Percentiles rank a stretch among this genome's conserved stretches.
phyloP scores from a whole-genome alignment of 2,329 filamentous ascomycete genomes.

The Dothideomycetes sp. region DNA sequence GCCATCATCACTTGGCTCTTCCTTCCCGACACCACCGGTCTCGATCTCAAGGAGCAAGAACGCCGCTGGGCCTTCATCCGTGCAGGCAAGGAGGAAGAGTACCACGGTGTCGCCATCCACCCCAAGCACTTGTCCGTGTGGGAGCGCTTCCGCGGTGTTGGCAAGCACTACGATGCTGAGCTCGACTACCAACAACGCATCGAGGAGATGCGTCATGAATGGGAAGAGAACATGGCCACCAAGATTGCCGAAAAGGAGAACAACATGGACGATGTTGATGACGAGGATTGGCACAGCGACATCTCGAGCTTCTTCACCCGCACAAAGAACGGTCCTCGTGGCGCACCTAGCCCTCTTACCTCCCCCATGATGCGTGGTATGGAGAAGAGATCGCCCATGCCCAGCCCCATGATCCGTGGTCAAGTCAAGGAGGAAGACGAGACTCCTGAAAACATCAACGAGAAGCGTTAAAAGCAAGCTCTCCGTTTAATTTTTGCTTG shows the following conservation, averaged over 20 bases:
- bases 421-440: conserved; percentile 13
- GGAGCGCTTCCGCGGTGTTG: conserved; percentile 70
- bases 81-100: conserved; percentile 65
- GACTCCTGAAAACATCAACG: conserved; percentile 1
- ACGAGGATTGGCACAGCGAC: conserved; percentile 39
- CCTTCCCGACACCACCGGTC: conserved; percentile 92
- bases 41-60: conserved; percentile 96
- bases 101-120: conserved; percentile 90
- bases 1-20: conserved; percentile 75
- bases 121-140: conserved; percentile 78
- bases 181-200: conserved; percentile 78
- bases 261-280: conserved; percentile 30
- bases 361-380: conserved; percentile 5
- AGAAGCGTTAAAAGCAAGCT: conserved; percentile 1
- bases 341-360: conserved; percentile 2
- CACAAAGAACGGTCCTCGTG: conserved; percentile 25
- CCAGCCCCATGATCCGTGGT: conserved; percentile 12
- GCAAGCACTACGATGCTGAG: conserved; percentile 75
- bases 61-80: conserved; percentile 85
- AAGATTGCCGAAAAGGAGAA: conserved; percentile 42
- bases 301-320: conserved; percentile 47
- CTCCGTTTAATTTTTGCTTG: too few species aligned
- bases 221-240: conserved; percentile 47
- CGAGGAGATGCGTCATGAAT: conserved; percentile 60
- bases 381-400: conserved; percentile 2